A percentile compares a stretch with the other conserved stretches of the same genome.
Conservation (phyloP, 2,329 filamentous ascomycete genomes). For the Stagonosporopsis chrysanthemi region DNA sequence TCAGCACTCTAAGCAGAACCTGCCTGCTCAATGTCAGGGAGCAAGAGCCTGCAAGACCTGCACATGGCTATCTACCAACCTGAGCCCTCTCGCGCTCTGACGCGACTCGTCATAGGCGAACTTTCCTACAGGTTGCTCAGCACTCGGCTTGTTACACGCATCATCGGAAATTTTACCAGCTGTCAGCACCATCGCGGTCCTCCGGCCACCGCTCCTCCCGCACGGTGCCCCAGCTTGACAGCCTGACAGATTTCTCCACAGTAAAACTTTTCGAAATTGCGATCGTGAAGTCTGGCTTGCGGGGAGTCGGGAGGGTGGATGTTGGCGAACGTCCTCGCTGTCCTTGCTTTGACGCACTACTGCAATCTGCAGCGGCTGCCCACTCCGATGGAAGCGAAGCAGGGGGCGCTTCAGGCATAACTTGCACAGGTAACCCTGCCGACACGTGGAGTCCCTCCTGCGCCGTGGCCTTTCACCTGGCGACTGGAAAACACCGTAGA, state of each 20-base stretch:
- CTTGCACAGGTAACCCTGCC: constrained; percentile 43
- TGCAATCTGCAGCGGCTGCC: constrained; percentile 46
- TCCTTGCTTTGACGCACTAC: constrained; percentile 40
- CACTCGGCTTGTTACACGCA: constrained; percentile 17
- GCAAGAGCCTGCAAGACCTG: constrained; percentile 15
- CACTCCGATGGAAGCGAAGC: constrained; percentile 48
- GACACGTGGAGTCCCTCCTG: constrained; percentile 44
- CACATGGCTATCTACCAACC: constrained; percentile 23
- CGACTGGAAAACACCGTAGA: constrained; percentile 34
- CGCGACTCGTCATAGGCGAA: constrained; percentile 22
- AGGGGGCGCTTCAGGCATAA: constrained; percentile 37
- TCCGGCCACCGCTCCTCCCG: constrained; percentile 21
- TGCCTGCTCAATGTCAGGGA: constrained; percentile 15
- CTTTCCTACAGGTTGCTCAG: constrained; percentile 13
- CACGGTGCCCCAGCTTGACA: constrained; percentile 23
- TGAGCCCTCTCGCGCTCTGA: constrained; percentile 27
- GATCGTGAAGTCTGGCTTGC: constrained; percentile 42
- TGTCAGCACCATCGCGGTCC: constrained; percentile 30
- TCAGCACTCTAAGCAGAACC: constrained; percentile 1
- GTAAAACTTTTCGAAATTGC: constrained; percentile 43
- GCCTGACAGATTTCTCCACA: constrained; percentile 35
- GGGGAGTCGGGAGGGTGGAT: constrained; percentile 48
- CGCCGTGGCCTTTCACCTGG: constrained; percentile 33
- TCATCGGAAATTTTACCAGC: constrained; percentile 14
- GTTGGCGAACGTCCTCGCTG: constrained; percentile 38